Percentiles rank a stretch among this genome's conserved stretches.
phyloP scores from a whole-genome alignment of 345 rosid genomes.

The Kernera saxatilis region DNA sequence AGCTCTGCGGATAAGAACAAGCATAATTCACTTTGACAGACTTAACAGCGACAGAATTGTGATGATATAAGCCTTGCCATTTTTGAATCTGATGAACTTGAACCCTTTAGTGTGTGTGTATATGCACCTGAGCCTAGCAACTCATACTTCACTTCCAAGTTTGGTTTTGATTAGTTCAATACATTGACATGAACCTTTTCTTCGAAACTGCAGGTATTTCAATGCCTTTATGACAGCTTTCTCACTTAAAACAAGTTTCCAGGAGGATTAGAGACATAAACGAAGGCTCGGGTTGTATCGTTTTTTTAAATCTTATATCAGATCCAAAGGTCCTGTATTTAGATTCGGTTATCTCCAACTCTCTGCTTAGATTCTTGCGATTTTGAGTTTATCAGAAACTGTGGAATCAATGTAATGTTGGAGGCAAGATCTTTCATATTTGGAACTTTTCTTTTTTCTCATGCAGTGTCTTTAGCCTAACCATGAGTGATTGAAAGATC shows the following conservation, averaged over 20 bases:
- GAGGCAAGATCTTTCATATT: conserved; percentile 8
- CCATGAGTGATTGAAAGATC: not conserved
- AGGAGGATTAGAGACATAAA: not conserved
- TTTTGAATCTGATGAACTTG: not conserved
- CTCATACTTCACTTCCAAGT: not conserved
- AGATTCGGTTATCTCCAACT: not conserved
- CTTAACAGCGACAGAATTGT: not conserved
- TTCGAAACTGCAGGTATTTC: conserved; percentile 20
- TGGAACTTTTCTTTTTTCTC: not conserved
- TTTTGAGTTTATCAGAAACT: conserved; percentile 8
- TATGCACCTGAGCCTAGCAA: not conserved
- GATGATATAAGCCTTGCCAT: not conserved
- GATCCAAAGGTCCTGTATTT: not conserved
- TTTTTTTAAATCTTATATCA: not conserved
- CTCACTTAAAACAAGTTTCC: not conserved
- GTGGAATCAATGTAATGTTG: not conserved
- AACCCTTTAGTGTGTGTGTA: not conserved
- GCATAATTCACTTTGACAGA: not conserved
- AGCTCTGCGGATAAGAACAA: not conserved
- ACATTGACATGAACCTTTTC: conserved; percentile 9
- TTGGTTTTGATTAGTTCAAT: not conserved
- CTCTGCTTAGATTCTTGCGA: not conserved
- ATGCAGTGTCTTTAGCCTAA: not conserved
- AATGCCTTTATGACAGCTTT: conserved; percentile 27
- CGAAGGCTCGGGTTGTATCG: not conserved